Evolutionary conservation across 257 asterid species (phyloP).

Genomic region (Solanum lycopersicoides): DNA sequence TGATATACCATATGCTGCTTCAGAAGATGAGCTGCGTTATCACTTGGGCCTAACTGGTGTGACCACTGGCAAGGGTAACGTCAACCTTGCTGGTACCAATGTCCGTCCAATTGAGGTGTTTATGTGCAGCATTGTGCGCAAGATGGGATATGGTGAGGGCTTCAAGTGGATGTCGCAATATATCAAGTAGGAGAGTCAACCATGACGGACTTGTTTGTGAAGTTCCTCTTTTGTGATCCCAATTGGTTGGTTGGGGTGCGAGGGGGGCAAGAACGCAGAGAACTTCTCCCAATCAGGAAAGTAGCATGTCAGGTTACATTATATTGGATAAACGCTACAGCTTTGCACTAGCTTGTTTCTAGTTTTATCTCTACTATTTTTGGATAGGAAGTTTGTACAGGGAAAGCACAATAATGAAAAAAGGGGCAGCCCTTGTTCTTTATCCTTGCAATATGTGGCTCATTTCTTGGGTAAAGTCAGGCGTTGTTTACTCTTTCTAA

Average conservation of each 20-base stretch:
- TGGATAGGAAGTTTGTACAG: not conserved
- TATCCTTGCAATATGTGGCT: not conserved
- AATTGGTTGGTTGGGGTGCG: not conserved
- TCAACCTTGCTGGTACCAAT: constrained; percentile 3
- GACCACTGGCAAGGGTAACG: constrained; percentile 35
- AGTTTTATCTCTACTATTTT: not conserved
- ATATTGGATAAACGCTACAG: not conserved
- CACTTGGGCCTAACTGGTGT: constrained; percentile 27
- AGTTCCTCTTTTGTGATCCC: not conserved
- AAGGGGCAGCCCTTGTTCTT: not conserved
- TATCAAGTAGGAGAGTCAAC: constrained; percentile 13
- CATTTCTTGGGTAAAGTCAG: not conserved
- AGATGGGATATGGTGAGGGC: constrained; percentile 55
- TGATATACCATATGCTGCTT: constrained; percentile 32
- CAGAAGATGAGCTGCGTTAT: constrained; percentile 31
- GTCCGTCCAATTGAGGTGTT: constrained; percentile 35
- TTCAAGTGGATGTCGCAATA: constrained; percentile 40
- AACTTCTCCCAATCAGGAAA: not conserved
- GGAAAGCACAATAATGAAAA: not conserved
- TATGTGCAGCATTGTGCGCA: constrained; percentile 49
- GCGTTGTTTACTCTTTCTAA: not conserved
- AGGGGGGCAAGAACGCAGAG: not conserved
- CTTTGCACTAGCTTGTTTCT: not conserved
- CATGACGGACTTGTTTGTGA: not conserved
- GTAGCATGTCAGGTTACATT: not conserved